Conservation (phyloP, 2,329 filamentous ascomycete genomes). For the Stemphylium vesicarium region DNA sequence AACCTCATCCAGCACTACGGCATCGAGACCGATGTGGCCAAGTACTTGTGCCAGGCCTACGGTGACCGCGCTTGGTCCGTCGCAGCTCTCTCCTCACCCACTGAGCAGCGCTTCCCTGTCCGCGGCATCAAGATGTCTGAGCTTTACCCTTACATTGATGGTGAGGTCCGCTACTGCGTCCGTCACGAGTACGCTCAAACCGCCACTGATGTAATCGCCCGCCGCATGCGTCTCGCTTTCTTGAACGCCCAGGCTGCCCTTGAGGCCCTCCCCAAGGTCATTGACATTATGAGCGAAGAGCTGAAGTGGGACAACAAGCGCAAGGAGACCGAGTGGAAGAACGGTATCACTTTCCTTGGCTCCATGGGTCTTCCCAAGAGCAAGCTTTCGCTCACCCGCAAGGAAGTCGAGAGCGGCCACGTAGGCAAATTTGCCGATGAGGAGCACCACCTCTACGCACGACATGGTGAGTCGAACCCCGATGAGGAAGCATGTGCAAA, state of each 20-base stretch:
- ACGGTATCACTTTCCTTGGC: slow-evolving; percentile 65
- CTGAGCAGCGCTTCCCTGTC: slow-evolving; percentile 79
- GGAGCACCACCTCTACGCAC: slow-evolving; percentile 57
- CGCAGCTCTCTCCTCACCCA: slow-evolving; percentile 77
- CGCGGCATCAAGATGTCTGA: slow-evolving; percentile 79
- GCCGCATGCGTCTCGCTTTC: slow-evolving; percentile 85
- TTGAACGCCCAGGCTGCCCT: slow-evolving; percentile 89
- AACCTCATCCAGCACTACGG: slow-evolving; percentile 93
- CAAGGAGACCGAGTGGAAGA: slow-evolving; percentile 81
- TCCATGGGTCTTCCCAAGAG: slow-evolving; percentile 68
- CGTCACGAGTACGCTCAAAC: slow-evolving; percentile 91
- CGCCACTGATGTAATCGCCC: slow-evolving; percentile 84
- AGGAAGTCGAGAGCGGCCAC: slow-evolving; percentile 64
- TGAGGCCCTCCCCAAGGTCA: slow-evolving; percentile 81
- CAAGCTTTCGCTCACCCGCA: slow-evolving; percentile 61
- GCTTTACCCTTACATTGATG: slow-evolving; percentile 89
- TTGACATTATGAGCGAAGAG: slow-evolving; percentile 88
- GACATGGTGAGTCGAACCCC: slow-evolving; percentile 53
- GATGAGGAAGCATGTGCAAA: slow-evolving; percentile 24
- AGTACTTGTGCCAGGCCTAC: slow-evolving; percentile 85
- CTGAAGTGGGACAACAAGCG: slow-evolving; percentile 76
- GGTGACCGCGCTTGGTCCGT: slow-evolving; percentile 94
- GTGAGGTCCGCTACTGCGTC: slow-evolving; percentile 87
- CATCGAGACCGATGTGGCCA: slow-evolving; percentile 88
- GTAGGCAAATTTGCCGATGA: slow-evolving; percentile 54